Conservation (phyloP, 2,329 filamentous ascomycete genomes). For the Emergomyces africanus region DNA sequence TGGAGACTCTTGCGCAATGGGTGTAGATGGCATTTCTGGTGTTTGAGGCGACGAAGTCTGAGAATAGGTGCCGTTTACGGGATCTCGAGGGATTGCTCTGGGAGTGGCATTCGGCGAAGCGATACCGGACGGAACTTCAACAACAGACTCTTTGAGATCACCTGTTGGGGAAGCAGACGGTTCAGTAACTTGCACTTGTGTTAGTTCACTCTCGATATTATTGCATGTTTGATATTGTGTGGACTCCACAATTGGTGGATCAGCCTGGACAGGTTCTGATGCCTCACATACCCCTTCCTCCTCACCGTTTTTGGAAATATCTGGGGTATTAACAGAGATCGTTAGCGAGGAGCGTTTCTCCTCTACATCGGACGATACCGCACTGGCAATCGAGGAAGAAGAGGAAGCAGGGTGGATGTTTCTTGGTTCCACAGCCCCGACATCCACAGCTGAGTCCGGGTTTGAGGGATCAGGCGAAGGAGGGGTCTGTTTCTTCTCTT, state of each 20-base stretch:
- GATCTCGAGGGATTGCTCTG: constrained; percentile 6
- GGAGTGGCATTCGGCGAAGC: constrained; percentile 8
- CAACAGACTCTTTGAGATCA: background rate
- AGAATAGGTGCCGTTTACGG: constrained; percentile 7
- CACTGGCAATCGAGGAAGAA: constrained; percentile 1
- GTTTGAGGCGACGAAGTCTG: constrained; percentile 9
- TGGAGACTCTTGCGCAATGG: background rate
- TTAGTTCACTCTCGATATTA: background rate
- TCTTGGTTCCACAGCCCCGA: constrained; percentile 11
- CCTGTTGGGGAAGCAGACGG: background rate
- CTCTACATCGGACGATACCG: background rate
- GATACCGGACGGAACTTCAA: constrained; percentile 1
- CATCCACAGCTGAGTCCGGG: constrained; percentile 15
- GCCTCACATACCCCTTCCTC: background rate
- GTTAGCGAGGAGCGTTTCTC: background rate
- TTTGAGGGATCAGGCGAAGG: constrained; percentile 11
- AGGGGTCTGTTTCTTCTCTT: constrained; percentile 6
- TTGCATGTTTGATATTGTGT: background rate
- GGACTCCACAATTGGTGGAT: background rate
- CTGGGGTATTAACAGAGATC: background rate
- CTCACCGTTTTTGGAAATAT: background rate
- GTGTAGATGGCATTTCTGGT: background rate
- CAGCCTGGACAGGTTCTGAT: background rate
- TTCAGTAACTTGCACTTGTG: background rate
- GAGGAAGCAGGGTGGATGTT: constrained; percentile 8